Evolutionary conservation across 1,139 yeast species (phyloP), one percentile per base, ranked within the genome.

Genomic region (Saccharomyces hybrid): DNA sequence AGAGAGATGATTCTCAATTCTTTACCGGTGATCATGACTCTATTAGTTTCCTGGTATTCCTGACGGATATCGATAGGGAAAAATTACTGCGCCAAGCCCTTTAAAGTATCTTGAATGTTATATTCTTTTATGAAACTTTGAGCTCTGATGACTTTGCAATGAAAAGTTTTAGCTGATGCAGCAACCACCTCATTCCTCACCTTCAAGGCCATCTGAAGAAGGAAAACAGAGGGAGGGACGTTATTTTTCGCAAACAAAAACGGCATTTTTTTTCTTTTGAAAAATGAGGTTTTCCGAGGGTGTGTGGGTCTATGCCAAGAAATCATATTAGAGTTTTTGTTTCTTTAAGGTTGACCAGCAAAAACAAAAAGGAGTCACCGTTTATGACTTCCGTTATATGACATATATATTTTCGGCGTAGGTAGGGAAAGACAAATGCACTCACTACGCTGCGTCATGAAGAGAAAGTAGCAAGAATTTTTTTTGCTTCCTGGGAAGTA

Each of bases 1-100:
- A 93, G 77, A 8, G 93, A 73, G 41, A 82, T 71, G 64, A 93
- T 91, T 61, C 95, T 80, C 47, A 83, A 67, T 70, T 88, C 96
- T 69, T 89, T 89, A 53, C 78, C 61, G 16, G 63, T 55, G 41
- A 59, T 55, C 64, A 61, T 62, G 23, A 23, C 28, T 48, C 16
- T 32, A 11, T n/a, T 26, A 4, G 26, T 29, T 8, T 8, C 23
- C 25, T 47, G 23, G 25, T 29, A 38, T 23, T 25, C 25, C 16
- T 38, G 44, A 20, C 26, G 2, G 25, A 4, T 16, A 20, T 16
- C 25, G 11, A 20, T 20, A 20, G 5, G 9, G 16, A 2, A 38
- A 38, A 38, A 38, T 8, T 9, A 11, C 26, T 20, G 44, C n/a
- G 44, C 44, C 44, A 38, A 38, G 44, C 9, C 11, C 5, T 29